Evolutionary conservation across 176 grass and related monocot species (phyloP).

Genomic region (Oryza nivara): DNA sequence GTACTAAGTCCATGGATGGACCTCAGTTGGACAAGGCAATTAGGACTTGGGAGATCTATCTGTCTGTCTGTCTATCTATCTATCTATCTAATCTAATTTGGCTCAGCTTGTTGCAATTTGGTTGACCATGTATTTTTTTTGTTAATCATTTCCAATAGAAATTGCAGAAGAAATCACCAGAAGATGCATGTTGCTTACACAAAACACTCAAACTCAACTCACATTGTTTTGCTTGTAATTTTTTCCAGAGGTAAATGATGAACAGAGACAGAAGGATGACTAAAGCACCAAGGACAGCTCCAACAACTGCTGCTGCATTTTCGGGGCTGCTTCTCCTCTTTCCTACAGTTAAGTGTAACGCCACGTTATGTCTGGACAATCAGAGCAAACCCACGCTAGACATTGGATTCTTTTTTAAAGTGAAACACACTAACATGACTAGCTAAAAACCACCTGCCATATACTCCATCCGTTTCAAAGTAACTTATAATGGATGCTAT

Average conservation of each 20-base stretch:
- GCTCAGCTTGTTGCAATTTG: no score
- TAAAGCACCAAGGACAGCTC: not conserved
- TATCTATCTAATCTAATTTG: no score
- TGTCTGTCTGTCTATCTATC: no score
- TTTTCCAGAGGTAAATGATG: not conserved
- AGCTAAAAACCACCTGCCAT: no score
- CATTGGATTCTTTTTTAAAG: no score
- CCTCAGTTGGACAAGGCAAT: no score
- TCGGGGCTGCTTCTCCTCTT: not conserved
- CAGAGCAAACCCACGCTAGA: not conserved
- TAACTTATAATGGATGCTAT: no score
- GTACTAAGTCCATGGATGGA: no score
- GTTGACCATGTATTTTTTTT: not conserved
- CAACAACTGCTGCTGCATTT: not conserved
- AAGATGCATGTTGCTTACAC: not conserved
- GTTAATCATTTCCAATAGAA: not conserved
- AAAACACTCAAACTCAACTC: not conserved
- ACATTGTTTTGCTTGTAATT: slow-evolving; percentile 16
- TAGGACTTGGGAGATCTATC: no score
- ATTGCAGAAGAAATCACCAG: not conserved
- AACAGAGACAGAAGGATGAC: not conserved
- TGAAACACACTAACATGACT: no score
- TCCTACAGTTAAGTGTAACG: not conserved
- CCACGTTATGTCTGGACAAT: not conserved
- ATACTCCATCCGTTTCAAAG: no score